Base-by-base conservation (phyloP, 139 green algal genomes). In the Limnomonas spitsbergensis region DNA sequence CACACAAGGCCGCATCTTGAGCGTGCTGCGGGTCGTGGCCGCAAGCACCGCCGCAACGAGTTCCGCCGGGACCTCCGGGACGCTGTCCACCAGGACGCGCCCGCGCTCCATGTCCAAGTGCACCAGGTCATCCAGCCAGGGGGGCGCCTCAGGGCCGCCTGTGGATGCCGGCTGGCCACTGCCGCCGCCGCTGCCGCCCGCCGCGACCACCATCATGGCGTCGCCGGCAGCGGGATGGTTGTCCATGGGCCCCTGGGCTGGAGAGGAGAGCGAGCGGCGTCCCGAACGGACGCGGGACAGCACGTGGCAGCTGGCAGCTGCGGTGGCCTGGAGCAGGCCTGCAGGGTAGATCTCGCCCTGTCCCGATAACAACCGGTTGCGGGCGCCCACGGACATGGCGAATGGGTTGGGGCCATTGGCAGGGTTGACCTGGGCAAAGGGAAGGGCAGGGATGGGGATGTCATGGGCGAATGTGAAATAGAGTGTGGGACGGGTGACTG, bases 51-150 rank as follows among this genome's bases (percentile, higher is more conserved):
- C 29, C 29, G 56, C 56, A 7, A 70, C 56, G 7, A 70, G 56
- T 4, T 70, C 56, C 56, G 7, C 56, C 27, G 56, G 56, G 14
- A 70, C 56, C 56, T 70, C 56, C 9, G 56, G 29, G 4, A 7
- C 56, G 29, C n/a, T 70, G 56, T 70, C 56, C 27, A 70, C 29
- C 56, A 70, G 56, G n/a, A 70, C 14, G n/a, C 56, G 27, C 7
- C 29, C 29, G 4, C 29, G 9, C 4, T 70, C 7, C 29, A 32
- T 4, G 24, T 70, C 56, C 27, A 70, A 7, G 56, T 70, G 9
- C 27, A 70, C 56, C 56, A 70, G 56, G 4, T 70, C 56, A 7
- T 70, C 56, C 29, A 70, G 56, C n/a, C 4, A 70, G 56, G 56
- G 4, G 4, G 56, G 56, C 4, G 56, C 56, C 4, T 32, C 56